A percentile compares a stretch with the other conserved stretches of the same genome.
Evolutionary conservation across 2,329 filamentous ascomycete species (phyloP).

Genomic region (Epichloe glyceriae): DNA sequence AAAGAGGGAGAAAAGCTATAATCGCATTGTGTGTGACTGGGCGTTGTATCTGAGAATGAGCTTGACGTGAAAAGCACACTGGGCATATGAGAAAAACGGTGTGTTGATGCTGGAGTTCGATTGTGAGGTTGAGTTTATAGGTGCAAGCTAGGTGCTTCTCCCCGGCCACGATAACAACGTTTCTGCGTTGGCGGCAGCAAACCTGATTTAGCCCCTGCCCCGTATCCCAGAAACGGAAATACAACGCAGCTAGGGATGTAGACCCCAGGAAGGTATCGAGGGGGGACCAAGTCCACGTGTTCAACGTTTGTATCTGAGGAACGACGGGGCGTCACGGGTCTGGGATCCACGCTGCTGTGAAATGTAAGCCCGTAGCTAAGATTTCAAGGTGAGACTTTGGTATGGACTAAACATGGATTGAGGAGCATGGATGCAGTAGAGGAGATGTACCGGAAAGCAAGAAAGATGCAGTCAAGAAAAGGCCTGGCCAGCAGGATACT

Average conservation of each 20-base stretch:
- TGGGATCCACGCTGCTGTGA: background rate
- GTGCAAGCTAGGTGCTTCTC: background rate
- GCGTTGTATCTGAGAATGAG: background rate
- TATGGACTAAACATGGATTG: background rate
- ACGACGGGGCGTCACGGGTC: background rate
- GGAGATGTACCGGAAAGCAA: background rate
- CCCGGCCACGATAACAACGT: background rate
- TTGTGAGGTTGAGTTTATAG: background rate
- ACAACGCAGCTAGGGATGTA: background rate
- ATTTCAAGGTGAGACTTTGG: background rate
- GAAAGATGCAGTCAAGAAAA: background rate
- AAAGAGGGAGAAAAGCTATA: background rate
- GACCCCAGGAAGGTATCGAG: background rate
- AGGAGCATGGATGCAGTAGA: background rate
- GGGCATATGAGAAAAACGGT: background rate
- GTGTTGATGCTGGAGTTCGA: background rate
- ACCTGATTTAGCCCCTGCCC: background rate
- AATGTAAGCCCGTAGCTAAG: background rate
- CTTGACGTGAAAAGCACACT: background rate
- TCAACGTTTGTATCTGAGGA: background rate
- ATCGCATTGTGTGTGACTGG: background rate
- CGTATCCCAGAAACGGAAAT: background rate
- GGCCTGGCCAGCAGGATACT: slow-evolving; percentile 7
- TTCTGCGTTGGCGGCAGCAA: background rate
- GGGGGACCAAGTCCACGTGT: background rate